phyloP scores from a whole-genome alignment of 2,329 filamentous ascomycete genomes.

The Aspergillus luchuensis region DNA sequence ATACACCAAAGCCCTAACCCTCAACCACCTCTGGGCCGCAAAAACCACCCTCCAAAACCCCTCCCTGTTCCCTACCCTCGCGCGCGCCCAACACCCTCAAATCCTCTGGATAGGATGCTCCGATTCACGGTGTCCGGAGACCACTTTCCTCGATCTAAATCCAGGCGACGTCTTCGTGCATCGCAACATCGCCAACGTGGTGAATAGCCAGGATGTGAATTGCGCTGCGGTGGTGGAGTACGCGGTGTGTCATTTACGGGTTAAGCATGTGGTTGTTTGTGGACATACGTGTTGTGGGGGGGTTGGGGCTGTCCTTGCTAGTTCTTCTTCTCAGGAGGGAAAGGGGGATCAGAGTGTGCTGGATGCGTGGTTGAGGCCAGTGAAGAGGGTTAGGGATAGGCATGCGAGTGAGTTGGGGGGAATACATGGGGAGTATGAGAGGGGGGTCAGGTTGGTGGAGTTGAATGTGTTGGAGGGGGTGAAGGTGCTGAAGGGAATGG shows the following conservation, averaged over 20 bases:
- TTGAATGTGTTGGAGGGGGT: slow-evolving; percentile 28
- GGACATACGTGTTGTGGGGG: slow-evolving; percentile 70
- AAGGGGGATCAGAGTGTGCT: slow-evolving; percentile 44
- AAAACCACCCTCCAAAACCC: slow-evolving; percentile 54
- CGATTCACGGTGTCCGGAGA: slow-evolving; percentile 37
- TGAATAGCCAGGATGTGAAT: slow-evolving; percentile 33
- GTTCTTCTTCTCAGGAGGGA: too few relatives aligned
- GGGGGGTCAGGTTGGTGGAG: slow-evolving; percentile 32
- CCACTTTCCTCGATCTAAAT: slow-evolving; percentile 36
- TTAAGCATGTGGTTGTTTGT: slow-evolving; percentile 70
- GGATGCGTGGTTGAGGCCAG: slow-evolving; percentile 70
- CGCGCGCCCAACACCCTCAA: slow-evolving; percentile 67
- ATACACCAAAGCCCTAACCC: neutral
- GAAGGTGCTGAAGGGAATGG: slow-evolving; percentile 67
- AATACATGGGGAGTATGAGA: slow-evolving; percentile 20
- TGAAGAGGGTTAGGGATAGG: slow-evolving; percentile 55
- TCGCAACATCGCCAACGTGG: slow-evolving; percentile 38
- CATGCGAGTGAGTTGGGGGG: slow-evolving; percentile 67
- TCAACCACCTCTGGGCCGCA: slow-evolving; percentile 3
- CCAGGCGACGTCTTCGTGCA: slow-evolving; percentile 39
- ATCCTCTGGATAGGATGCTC: slow-evolving; percentile 58
- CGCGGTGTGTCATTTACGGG: slow-evolving; percentile 43
- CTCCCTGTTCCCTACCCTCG: slow-evolving; percentile 65
- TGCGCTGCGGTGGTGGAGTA: slow-evolving; percentile 38
- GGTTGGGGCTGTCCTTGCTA: slow-evolving; percentile 36